Conservation (phyloP, 2,329 filamentous ascomycete species). For the Penicillium sp. region DNA sequence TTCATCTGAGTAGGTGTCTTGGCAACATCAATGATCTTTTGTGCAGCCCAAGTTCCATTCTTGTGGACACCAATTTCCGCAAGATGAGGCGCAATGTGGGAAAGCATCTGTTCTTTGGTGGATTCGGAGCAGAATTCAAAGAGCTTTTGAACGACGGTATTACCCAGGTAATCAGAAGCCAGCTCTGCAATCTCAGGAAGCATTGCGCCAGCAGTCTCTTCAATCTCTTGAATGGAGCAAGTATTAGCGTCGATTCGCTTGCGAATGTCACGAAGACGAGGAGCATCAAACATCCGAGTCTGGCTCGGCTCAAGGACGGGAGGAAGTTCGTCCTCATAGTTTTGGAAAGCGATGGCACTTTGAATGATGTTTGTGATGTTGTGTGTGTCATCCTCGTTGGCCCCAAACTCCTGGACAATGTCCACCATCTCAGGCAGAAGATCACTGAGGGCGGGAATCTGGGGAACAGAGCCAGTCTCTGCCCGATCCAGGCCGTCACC, state of each 20-base stretch:
- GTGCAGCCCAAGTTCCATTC: constrained; percentile 98
- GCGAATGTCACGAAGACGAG: constrained; percentile 89
- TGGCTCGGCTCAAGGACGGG: constrained; percentile 84
- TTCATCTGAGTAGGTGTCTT: constrained; percentile 80
- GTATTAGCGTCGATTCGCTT: constrained; percentile 97
- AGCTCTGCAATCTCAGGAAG: constrained; percentile 94
- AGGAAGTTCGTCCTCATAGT: constrained; percentile 82
- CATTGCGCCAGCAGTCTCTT: constrained; percentile 90
- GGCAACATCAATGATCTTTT: constrained; percentile 98
- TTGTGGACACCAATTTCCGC: constrained; percentile 98
- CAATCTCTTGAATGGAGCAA: constrained; percentile 81
- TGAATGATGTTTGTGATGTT: constrained; percentile 74
- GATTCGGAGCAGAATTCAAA: constrained; percentile 94
- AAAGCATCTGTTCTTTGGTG: constrained; percentile 87
- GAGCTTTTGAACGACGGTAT: constrained; percentile 98
- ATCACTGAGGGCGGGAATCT: constrained; percentile 71
- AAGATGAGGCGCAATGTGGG: constrained; percentile 83
- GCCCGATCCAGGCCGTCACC: constrained; percentile 32
- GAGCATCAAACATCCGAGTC: constrained; percentile 86
- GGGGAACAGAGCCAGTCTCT: constrained; percentile 42
- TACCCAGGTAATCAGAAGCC: constrained; percentile 92
- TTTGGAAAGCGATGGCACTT: constrained; percentile 70
- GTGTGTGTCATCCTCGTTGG: constrained; percentile 72
- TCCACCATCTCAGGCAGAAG: constrained; percentile 79
- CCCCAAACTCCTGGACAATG: constrained; percentile 87